Base-by-base conservation (phyloP, 768 basidiomycete species). In the Russula earlei region DNA sequence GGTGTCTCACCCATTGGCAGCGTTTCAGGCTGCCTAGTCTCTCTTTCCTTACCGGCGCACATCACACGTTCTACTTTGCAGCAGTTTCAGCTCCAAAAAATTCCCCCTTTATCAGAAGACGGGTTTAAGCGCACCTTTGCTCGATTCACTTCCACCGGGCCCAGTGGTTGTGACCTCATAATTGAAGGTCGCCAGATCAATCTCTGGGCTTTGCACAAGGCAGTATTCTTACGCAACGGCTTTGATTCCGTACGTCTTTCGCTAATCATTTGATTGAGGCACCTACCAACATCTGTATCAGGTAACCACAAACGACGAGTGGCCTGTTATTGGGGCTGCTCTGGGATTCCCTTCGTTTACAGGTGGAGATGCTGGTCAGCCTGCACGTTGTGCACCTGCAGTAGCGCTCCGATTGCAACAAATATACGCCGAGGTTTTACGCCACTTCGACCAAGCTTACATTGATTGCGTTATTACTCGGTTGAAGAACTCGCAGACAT, bases 271-370 rank as follows among this genome's bases (percentile, higher is more conserved):
- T 41, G 7, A 5, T 33, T 31, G 2, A 12, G 12, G 7, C 15
- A 7, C 29, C 15, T n/a, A 27, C 19, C 25, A 17, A 46, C 17
- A 7, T 31, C 29, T 34, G 22, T 49, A 5, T 9, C 29, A 58
- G 56, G 56, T 58, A 15, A 19, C 40, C 25, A 14, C 45, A 17
- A 53, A 43, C n/a, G 52, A 53, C 10, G 56, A 58, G 25, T 58
- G 56, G 56, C 46, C 56, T n/a, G 5, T 20, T 29, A 37, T 58
- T 12, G 56, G 56, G 0, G 46, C 25, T 7, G 25, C 40, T 29
- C 5, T 58, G 22, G 56, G 56, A 22, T 53, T 58, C 27, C 45
- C 56, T 11, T 11, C 31, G 19, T 29, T 53, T 5, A 1, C 36
- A n/a, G 19, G 29, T 11, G 51, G 45, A 4, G 50, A 49, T 42